These are phyloP conservation scores for Tuber borchii DNA, from an alignment of 495 filamentous ascomycete species.

Conservation along the genomic window DNA sequence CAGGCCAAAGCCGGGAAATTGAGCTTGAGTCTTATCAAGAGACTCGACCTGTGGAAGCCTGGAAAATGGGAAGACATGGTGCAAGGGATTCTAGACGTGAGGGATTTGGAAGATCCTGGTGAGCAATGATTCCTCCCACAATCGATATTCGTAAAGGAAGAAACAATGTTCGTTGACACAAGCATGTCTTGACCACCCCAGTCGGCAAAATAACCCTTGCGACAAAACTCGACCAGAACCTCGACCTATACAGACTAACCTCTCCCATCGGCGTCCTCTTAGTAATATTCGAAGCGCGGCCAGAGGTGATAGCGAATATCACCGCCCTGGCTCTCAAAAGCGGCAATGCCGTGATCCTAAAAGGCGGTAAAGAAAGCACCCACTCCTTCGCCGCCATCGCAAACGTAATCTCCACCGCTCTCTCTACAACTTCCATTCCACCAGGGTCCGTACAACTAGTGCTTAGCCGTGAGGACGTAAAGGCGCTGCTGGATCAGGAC, in stretches of 20 bases:
- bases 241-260: slow-evolving; percentile 75
- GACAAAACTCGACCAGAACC: slow-evolving; percentile 80
- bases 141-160: neutral
- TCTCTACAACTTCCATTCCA: slow-evolving; percentile 70
- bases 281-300: slow-evolving; percentile 96
- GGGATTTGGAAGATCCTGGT: slow-evolving; percentile 82
- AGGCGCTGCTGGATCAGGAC: slow-evolving; percentile 74
- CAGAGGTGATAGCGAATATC: slow-evolving; percentile 98
- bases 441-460: slow-evolving; percentile 86
- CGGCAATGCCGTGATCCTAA: slow-evolving; percentile 92
- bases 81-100: slow-evolving; percentile 85
- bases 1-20: slow-evolving; percentile 67
- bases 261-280: slow-evolving; percentile 93
- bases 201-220: slow-evolving; percentile 78
- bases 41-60: slow-evolving; percentile 73
- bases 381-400: slow-evolving; percentile 89
- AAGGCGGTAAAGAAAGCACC: slow-evolving; percentile 93
- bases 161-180: slow-evolving; percentile 12
- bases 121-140: slow-evolving; percentile 39
- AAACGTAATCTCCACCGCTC: slow-evolving; percentile 69
- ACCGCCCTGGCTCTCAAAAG: slow-evolving; percentile 95
- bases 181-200: slow-evolving; percentile 40
- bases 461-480: slow-evolving; percentile 79
- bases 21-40: slow-evolving; percentile 79
- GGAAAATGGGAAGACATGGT: slow-evolving; percentile 99